Base-by-base conservation (phyloP, 192 early-diverging fungal species). In the Entomortierella beljakovae region DNA sequence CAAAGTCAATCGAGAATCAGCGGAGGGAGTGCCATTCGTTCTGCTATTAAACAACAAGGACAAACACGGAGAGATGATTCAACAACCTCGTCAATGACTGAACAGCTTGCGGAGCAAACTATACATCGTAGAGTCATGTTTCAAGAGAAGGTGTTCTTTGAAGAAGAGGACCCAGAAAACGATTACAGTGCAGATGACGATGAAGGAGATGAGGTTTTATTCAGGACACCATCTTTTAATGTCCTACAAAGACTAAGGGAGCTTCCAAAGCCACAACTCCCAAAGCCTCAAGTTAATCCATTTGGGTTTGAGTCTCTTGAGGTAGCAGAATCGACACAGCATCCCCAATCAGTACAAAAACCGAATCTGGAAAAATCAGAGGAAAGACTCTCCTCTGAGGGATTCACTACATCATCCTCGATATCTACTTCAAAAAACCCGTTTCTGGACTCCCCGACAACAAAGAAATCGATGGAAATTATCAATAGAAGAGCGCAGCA, bases 211-310 rank as follows among this genome's bases (percentile, higher is more conserved):
- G 75, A 61, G 25, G 75, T 79, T 9, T 42, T 70, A 0, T 70
- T 79, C 48, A 62, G 75, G 55, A 54, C 64, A 3, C 75, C 67
- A 20, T 79, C 75, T 7, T 61, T 70, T 7, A 61, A 70, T 25
- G 54, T 79, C 23, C 34, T 68, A 26, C 55, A 79, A 31, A 61
- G 46, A 26, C 18, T 79, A 10, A 59, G 43, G 8, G 32, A 64
- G 33, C 5, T 79, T 11, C 66, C 67, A 3, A 68, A 37, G 3
- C 61, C 59, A 0, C 61, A 22, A 1, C 48, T 68, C 38, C 56
- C 66, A 46, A 57, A 64, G 31, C 75, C 75, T 23, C 75, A 61
- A 11, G 57, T 62, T 3, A 70, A 70, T 25, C 53, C 43, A 2
- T 79, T 70, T 37, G 67, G 61, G 6, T 66, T 66, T 32, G 37